Base-by-base conservation (phyloP, 2,329 filamentous ascomycete genomes). In the Sporothrix schenckii region DNA sequence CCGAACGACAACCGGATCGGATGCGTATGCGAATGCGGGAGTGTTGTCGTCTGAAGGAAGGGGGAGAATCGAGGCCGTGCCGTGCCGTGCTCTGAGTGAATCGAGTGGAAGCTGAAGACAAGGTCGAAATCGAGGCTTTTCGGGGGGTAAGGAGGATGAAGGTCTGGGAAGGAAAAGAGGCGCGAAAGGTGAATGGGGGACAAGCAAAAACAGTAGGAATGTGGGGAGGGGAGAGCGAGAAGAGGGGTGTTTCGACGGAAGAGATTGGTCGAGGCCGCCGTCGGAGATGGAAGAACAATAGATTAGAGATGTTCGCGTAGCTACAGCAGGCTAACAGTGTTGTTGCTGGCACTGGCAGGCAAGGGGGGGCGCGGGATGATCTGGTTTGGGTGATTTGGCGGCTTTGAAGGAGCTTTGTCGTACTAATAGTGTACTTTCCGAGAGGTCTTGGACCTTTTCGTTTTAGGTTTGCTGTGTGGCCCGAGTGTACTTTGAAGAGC, bases 201-300 rank as follows among this genome's bases (percentile, higher is more conserved):
- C 19, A 34, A 61, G 39, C 58, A 69, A 60, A 66, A 56, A 34
- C 61, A 70, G 41, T 47, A 58, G 50, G 70, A 69, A 69, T 69
- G 58, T 66, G 71, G 69, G 66, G 52, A 68, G 61, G 68, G 56
- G 58, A 53, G 44, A 69, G 66, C 58, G 63, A 66, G 66, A 66
- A 34, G 65, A 67, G 67, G 61, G 67, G 67, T 66, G 60, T 60
- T 56, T 65, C 44, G 65, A 66, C 56, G 30, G 67, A n/a, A 41
- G 50, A 61, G 60, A 66, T 69, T 71, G 66, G 52, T 66, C 66
- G 66, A 71, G 63, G 70, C 61, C 70, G 70, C 70, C 70, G 70
- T 71, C 70, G 71, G 68, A 70, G 66, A 54, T 72, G 69, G 68
- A 72, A 70, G 50, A 68, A 72, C 70, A 69, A 69, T 53, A 66